These are phyloP conservation scores for Hypoxylon fuscum DNA, from an alignment of 495 filamentous ascomycete genomes.

Conservation along the genomic window DNA sequence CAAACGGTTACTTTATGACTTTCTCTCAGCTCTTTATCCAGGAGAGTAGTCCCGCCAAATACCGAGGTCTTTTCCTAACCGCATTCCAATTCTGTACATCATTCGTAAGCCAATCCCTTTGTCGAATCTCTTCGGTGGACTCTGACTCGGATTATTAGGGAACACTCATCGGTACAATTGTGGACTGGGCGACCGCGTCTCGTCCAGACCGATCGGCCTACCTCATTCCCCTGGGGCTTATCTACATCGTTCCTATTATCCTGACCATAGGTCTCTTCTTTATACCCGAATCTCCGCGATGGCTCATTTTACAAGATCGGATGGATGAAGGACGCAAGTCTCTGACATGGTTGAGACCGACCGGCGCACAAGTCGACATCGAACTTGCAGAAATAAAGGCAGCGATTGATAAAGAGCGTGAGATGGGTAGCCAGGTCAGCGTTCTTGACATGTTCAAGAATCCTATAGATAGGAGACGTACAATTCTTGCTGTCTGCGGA, in stretches of 20 bases:
- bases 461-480: conserved; percentile 54
- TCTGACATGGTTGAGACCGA: conserved; percentile 53
- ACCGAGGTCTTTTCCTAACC: conserved; percentile 47
- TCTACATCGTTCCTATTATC: conserved; percentile 58
- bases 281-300: conserved; percentile 63
- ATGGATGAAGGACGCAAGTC: conserved; percentile 54
- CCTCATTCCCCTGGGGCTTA: conserved; percentile 58
- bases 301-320: conserved; percentile 58
- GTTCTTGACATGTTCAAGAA: conserved; percentile 58
- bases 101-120: conserved; percentile 32
- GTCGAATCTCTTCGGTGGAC: not conserved
- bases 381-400: conserved; percentile 58
- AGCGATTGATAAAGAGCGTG: conserved; percentile 54
- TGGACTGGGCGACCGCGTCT: conserved; percentile 58
- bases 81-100: conserved; percentile 39
- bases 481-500: conserved; percentile 52
- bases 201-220: conserved; percentile 53
- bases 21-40: conserved; percentile 58
- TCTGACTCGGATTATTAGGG: conserved; percentile 40
- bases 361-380: conserved; percentile 45
- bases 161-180: conserved; percentile 59
- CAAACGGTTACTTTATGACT: conserved; percentile 58
- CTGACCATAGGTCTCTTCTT: conserved; percentile 56
- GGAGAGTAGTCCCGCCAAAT: conserved; percentile 53
- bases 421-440: conserved; percentile 45